A percentile compares a stretch with the other conserved stretches of the same genome.
Conservation (phyloP, 371 early-diverging fungal species). For the Mycotypha africana region DNA sequence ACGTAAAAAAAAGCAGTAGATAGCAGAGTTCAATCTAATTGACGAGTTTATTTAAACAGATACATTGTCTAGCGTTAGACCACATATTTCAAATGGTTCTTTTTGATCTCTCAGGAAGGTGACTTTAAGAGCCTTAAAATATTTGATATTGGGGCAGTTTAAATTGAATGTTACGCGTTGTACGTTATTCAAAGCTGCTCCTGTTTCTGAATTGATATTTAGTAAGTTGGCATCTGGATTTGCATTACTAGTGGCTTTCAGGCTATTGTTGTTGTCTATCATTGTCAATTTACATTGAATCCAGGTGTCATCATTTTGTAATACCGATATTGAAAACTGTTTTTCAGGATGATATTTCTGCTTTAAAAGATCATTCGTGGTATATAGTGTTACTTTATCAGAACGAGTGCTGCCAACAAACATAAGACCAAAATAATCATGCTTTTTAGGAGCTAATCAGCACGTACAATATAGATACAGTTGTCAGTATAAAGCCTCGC, state of each 20-base stretch:
- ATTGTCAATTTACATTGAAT: conserved; percentile 12
- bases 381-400: conserved; percentile 19
- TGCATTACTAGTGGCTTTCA: no score
- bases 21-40: no score
- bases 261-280: no score
- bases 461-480: no score
- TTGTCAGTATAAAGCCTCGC: no score
- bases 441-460: conserved; percentile 2
- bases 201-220: background rate
- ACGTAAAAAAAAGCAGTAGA: no score
- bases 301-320: conserved; percentile 24
- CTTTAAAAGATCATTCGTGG: conserved; percentile 22
- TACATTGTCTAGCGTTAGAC: conserved; percentile 26
- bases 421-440: conserved; percentile 18
- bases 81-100: conserved; percentile 36
- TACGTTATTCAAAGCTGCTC: no score
- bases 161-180: conserved; percentile 6
- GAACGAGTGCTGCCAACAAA: conserved; percentile 33
- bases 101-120: conserved; percentile 17
- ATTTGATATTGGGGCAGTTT: conserved; percentile 11
- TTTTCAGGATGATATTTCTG: conserved; percentile 10
- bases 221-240: no score
- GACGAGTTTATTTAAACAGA: conserved; percentile 23
- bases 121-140: conserved; percentile 22
- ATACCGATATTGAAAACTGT: conserved; percentile 19